Percentiles rank a stretch among this genome's conserved stretches.
phyloP scores from a whole-genome alignment of 441 rosid genomes.

The Adansonia rubrostipa region DNA sequence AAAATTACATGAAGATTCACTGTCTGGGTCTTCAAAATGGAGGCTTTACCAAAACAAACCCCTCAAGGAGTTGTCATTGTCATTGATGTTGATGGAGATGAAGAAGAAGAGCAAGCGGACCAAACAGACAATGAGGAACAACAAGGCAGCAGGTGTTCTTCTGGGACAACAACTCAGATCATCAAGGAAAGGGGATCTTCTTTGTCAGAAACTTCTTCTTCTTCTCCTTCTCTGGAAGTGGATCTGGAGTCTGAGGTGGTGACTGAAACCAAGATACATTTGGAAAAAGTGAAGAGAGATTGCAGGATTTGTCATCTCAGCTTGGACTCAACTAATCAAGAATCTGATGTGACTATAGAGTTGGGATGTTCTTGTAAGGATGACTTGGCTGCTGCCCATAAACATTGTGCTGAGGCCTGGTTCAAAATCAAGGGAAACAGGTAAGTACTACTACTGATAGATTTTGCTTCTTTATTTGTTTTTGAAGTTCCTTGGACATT shows the following conservation, averaged over 20 bases:
- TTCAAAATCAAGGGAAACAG: constrained; percentile 54
- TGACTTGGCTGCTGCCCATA: constrained; percentile 56
- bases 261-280: constrained; percentile 32
- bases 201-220: constrained; percentile 34
- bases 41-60: constrained; percentile 39
- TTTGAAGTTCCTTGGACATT: neutral
- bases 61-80: constrained; percentile 33
- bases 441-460: constrained; percentile 29
- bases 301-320: constrained; percentile 59
- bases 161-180: constrained; percentile 38
- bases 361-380: constrained; percentile 56
- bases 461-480: neutral
- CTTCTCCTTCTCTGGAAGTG: constrained; percentile 28
- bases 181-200: constrained; percentile 55
- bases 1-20: constrained; percentile 52
- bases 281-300: constrained; percentile 42
- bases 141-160: neutral
- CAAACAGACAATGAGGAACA: constrained; percentile 38
- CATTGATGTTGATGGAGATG: constrained; percentile 30
- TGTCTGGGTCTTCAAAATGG: constrained; percentile 52
- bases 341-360: constrained; percentile 45
- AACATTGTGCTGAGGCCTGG: constrained; percentile 58
- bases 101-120: constrained; percentile 28
- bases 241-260: constrained; percentile 42
- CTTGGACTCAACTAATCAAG: constrained; percentile 45